Percentiles rank a stretch among this genome's conserved stretches.
Evolutionary conservation across 768 basidiomycete genomes (phyloP).

Genomic region (Auricularia sp.): DNA sequence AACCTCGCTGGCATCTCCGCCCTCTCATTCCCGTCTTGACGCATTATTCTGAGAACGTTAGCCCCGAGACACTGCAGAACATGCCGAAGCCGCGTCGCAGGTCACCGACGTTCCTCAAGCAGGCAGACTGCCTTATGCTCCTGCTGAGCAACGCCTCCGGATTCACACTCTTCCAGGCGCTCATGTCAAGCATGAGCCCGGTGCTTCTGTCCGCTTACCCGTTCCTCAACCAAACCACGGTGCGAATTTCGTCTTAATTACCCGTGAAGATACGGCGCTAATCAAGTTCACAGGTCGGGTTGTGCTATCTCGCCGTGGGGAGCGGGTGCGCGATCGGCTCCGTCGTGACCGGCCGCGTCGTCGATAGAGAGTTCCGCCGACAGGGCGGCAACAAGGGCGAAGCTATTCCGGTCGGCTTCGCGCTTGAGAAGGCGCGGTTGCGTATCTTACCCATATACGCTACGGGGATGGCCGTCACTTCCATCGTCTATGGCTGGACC

Average conservation of each 20-base stretch:
- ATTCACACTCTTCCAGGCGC: constrained; percentile 49
- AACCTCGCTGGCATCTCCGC: constrained; percentile 19
- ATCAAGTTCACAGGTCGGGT: constrained; percentile 36
- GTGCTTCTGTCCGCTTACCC: constrained; percentile 51
- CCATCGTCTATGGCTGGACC: constrained; percentile 19
- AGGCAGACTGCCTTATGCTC: constrained; percentile 46
- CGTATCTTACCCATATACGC: constrained; percentile 12
- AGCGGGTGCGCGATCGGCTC: constrained; percentile 61
- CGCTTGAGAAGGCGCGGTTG: constrained; percentile 21
- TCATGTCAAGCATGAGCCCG: constrained; percentile 50
- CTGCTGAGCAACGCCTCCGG: constrained; percentile 42
- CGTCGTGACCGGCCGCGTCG: constrained; percentile 43
- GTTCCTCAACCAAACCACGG: constrained; percentile 41
- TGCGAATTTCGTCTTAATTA: neutral
- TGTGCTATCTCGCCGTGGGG: constrained; percentile 71
- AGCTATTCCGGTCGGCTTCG: constrained; percentile 13
- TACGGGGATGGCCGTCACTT: constrained; percentile 4
- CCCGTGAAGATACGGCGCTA: neutral
- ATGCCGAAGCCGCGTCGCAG: neutral
- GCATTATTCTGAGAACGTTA: constrained; percentile 2
- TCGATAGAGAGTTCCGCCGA: constrained; percentile 56
- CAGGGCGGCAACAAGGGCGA: constrained; percentile 20
- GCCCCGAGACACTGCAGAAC: neutral
- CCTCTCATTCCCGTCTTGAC: constrained; percentile 22
- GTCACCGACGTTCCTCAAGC: constrained; percentile 29